Evolutionary conservation across 768 basidiomycete species (phyloP), one percentile per base, ranked within the genome.

Genomic region (Candolleomyces eurysporus): DNA sequence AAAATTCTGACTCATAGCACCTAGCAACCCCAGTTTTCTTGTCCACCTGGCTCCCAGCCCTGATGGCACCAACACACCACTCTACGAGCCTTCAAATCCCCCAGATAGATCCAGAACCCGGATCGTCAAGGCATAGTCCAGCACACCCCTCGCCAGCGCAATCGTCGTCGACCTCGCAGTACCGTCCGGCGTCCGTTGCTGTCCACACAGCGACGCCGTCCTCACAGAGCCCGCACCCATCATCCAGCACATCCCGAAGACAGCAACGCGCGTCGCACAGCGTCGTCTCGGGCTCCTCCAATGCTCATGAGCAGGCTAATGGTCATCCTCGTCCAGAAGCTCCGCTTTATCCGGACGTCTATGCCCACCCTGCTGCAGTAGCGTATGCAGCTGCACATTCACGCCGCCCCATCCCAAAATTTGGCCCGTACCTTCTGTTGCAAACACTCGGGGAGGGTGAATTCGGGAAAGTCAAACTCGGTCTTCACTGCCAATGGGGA

Each of bases 381-480:
- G 90, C 90, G n/a, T 94, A 90, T 70, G 85, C 86, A 4, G 83
- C 89, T 0, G 89, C 91, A 0, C 92, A 94, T 67, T 92, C 92
- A 7, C 81, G 89, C 58, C 84, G 93, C n/a, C 86, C 87, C 26
- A 94, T 94, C 46, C 93, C 93, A 58, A 91, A 89, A 74, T 98
- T 99, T 66, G 97, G 97, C 0, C 94, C 96, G 0, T 99, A 99
- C 74, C 80, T 98, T 10, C 83, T 98, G 43, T 80, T 99, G 17
- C 96, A 98, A 73, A 98, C 97, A 0, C 82, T 99, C 19, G 97
- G 97, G 49, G 96, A 99, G 76, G 96, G 96, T 66, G 96, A 98
- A 78, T 98, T 98, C 70, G 96, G 95, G 50, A 98, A 98, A 73
- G 96, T 98, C 77, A 98, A 98, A 73, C 86, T 98, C n/a, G 96